phyloP scores from a whole-genome alignment of 2,329 filamentous ascomycete species.

The Pseudonectria buxi region DNA sequence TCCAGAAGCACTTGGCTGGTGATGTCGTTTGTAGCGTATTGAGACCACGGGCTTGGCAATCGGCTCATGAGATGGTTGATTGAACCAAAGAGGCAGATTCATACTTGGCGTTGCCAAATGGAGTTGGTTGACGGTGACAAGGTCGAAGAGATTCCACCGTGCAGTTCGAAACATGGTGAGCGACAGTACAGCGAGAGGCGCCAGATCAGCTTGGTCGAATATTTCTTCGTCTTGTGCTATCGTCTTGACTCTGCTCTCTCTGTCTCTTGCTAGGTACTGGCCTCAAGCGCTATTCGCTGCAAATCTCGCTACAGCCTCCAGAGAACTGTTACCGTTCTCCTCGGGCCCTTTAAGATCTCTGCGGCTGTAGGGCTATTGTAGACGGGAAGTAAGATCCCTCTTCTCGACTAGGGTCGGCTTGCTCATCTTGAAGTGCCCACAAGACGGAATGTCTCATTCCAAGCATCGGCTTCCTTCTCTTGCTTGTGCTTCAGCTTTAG shows the following conservation, averaged over 20 bases:
- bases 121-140: constrained; percentile 1
- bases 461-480: constrained; percentile 22
- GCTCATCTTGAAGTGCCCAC: constrained; percentile 24
- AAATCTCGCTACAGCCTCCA: constrained; percentile 47
- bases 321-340: constrained; percentile 32
- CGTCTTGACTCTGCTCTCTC: constrained; percentile 49
- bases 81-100: too few species aligned
- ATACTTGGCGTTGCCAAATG: too few species aligned
- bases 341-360: constrained; percentile 37
- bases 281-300: constrained; percentile 54
- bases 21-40: too few species aligned
- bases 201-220: constrained; percentile 40
- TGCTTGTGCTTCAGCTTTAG: too few species aligned
- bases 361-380: constrained; percentile 41
- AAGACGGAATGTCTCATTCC: constrained; percentile 17
- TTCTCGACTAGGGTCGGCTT: constrained; percentile 26
- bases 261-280: constrained; percentile 57
- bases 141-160: constrained; percentile 16
- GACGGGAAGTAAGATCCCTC: constrained; percentile 27
- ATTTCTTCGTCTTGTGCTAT: constrained; percentile 58
- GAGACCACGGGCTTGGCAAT: too few species aligned
- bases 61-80: too few species aligned
- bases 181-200: constrained; percentile 34
- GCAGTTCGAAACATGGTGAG: constrained; percentile 27
- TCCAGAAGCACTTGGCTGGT: too few species aligned